phyloP scores from a whole-genome alignment of 2,329 filamentous ascomycete genomes.

The Herpotrichia juniperi region DNA sequence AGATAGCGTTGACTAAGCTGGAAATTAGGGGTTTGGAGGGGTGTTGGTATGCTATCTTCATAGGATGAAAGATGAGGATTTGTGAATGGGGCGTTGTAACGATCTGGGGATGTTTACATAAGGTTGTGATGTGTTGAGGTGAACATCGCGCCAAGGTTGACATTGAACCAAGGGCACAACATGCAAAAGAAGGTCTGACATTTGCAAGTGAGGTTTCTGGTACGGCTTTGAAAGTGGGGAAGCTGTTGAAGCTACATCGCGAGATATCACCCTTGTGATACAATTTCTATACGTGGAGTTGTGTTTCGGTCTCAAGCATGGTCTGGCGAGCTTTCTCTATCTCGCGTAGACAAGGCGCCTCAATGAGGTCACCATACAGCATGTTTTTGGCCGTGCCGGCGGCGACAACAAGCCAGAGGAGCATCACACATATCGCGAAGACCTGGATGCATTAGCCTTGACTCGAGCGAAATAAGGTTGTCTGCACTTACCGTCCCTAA shows the following conservation, averaged over 20 bases:
- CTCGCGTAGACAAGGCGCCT: constrained; percentile 58
- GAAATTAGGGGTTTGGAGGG: too few species aligned
- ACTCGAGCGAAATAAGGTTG: background rate
- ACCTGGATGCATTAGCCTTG: constrained; percentile 35
- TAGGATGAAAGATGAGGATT: too few species aligned
- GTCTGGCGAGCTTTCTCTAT: constrained; percentile 22
- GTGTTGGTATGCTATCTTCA: too few species aligned
- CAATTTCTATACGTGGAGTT: background rate
- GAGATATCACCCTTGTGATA: background rate
- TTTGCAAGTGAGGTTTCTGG: too few species aligned
- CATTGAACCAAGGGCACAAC: too few species aligned
- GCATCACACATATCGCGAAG: constrained; percentile 55
- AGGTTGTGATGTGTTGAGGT: too few species aligned
- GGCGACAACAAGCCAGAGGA: constrained; percentile 62
- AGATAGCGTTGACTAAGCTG: too few species aligned
- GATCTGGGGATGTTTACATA: too few species aligned
- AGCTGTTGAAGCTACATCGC: background rate
- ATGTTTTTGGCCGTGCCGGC: constrained; percentile 55
- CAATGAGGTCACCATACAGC: constrained; percentile 57
- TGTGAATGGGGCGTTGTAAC: too few species aligned
- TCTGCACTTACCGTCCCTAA: constrained; percentile 53
- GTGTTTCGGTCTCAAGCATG: background rate
- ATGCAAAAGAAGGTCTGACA: too few species aligned
- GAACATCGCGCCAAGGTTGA: too few species aligned
- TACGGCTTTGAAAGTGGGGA: background rate